Conservation (phyloP, 1,284 basidiomycete genomes). For the Somion occarium region DNA sequence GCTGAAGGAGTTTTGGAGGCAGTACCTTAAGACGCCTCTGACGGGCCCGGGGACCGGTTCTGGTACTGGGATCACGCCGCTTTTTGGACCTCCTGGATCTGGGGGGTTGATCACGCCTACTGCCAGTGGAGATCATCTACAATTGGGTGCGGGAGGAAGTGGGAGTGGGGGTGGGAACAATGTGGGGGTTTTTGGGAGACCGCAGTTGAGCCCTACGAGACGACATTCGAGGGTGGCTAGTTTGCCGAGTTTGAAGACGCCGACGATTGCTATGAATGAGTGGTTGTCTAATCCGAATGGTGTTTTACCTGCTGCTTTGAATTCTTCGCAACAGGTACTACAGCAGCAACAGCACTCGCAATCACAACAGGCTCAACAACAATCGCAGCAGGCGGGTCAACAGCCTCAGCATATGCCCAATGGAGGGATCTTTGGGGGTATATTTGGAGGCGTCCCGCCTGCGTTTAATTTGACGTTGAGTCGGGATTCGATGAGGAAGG, state of each 20-base stretch:
- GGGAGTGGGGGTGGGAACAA: neutral
- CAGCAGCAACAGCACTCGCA: neutral
- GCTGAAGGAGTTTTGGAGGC: conserved; percentile 68
- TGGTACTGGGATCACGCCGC: conserved; percentile 10
- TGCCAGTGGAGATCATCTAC: conserved; percentile 17
- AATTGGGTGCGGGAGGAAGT: conserved; percentile 1
- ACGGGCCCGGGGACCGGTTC: conserved; percentile 34
- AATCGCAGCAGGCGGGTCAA: neutral
- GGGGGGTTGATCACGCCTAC: conserved; percentile 19
- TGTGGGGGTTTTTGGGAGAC: conserved; percentile 1
- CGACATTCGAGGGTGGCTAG: conserved; percentile 54
- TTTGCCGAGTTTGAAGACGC: conserved; percentile 64
- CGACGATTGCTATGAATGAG: conserved; percentile 25
- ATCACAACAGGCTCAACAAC: neutral
- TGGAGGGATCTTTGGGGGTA: neutral
- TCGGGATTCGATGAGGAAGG: neutral
- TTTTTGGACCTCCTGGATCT: conserved; percentile 16
- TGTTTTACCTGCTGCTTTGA: neutral
- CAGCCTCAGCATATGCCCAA: conserved; percentile 8
- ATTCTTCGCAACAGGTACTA: neutral
- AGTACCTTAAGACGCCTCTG: conserved; percentile 68
- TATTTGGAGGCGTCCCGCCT: neutral
- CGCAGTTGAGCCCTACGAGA: conserved; percentile 22
- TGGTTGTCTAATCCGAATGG: neutral
- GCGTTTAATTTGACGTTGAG: neutral